Base-by-base conservation (phyloP, 2,329 filamentous ascomycete species). In the Microcera coccophila region DNA sequence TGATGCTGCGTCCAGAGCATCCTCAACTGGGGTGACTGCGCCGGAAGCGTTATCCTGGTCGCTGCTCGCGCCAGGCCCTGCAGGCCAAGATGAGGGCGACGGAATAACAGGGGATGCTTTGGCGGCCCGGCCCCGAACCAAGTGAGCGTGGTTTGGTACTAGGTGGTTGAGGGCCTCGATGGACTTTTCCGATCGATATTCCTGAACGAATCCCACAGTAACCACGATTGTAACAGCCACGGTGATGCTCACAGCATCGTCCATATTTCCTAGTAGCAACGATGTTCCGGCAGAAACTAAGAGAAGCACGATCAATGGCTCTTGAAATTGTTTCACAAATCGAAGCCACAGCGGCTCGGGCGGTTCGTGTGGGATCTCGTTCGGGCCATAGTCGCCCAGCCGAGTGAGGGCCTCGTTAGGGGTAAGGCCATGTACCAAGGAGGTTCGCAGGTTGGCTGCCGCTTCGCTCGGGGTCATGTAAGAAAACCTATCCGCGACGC, bases 141-240 rank as follows among this genome's bases (percentile, higher is more conserved):
- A 74, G 68, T 98, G 90, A 21, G 94, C 93, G 63, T 90, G 89
- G 63, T 97, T 94, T 20, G 93, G 94, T 0, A 98, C 91, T 19
- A 98, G 73, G 57, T 93, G 88, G 61, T 87, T 96, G 54, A 98
- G 73, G 16, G 93, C 93, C 66, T 98, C 93, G 53, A 98, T 82
- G 3, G 91, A 97, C 67, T 98, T 94, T 64, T 98, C 93, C 7
- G 93, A 97, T 45, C 93, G 79, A 65, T 98, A 98, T 68, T 98
- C 93, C 63, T 98, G 93, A 39, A 97, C 82, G 57, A 98, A 98
- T 2, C 91, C 93, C 32, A 98, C 93, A 0, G 85, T 86, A 18
- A 98, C 90, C 5, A 98, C 93, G 55, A 98, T 98, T 19, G 90
- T 95, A 17, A 98, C 93, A 2, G 93, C 93, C 22, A 95, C 83